Evolutionary conservation across 352 stramenopile species (phyloP).

Genomic region (Phytophthora aleatoria): DNA sequence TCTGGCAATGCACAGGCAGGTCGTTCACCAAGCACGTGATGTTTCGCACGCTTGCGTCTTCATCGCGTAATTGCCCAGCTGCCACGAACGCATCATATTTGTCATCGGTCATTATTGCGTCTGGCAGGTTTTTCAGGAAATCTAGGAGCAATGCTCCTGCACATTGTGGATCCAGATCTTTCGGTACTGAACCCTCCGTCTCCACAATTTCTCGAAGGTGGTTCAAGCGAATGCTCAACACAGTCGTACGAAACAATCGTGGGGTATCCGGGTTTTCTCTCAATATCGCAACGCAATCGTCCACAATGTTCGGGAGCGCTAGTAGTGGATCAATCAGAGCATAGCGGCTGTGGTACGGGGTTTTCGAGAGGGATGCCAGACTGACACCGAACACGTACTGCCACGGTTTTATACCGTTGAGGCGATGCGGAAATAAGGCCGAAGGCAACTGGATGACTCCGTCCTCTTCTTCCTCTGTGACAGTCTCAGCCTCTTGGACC

Average conservation of each 20-base stretch:
- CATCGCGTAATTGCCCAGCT: constrained; percentile 66
- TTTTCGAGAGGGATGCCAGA: constrained; percentile 74
- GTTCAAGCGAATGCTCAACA: constrained; percentile 70
- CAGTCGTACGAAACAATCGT: constrained; percentile 80
- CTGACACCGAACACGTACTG: constrained; percentile 84
- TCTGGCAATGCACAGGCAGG: constrained; percentile 66
- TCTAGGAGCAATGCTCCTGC: constrained; percentile 76
- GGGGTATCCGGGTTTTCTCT: constrained; percentile 64
- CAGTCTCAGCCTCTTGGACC: constrained; percentile 15
- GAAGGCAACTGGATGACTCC: constrained; percentile 57
- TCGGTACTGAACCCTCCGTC: constrained; percentile 59
- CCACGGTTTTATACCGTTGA: constrained; percentile 83
- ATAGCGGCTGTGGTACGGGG: constrained; percentile 81
- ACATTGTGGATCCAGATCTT: constrained; percentile 65
- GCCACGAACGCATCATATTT: constrained; percentile 86
- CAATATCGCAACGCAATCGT: constrained; percentile 78
- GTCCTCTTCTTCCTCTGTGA: constrained; percentile 23
- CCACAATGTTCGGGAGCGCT: constrained; percentile 75
- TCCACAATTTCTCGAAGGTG: constrained; percentile 80
- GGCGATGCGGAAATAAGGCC: constrained; percentile 67
- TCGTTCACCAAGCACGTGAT: constrained; percentile 84
- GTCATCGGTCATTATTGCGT: constrained; percentile 75
- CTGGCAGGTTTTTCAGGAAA: constrained; percentile 79
- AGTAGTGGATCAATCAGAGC: constrained; percentile 78
- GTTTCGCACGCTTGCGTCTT: constrained; percentile 78